These are phyloP conservation scores for Venturia aucupariae DNA, from an alignment of 2,329 filamentous ascomycete genomes.

Conservation along the genomic window DNA sequence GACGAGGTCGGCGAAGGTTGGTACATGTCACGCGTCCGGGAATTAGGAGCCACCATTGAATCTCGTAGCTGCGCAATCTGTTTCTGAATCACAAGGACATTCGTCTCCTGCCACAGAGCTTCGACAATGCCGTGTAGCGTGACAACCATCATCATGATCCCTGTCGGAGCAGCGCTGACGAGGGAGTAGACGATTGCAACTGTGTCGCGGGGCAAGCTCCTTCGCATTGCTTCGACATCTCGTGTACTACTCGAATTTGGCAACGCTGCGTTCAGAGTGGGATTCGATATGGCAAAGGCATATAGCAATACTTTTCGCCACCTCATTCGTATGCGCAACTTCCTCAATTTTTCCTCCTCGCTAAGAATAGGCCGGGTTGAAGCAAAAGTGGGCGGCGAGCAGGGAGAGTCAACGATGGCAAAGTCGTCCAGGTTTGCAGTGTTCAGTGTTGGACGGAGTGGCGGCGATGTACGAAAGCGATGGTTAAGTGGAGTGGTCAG, in stretches of 20 bases:
- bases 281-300: slow-evolving; percentile 14
- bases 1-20: background rate
- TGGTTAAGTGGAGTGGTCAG: background rate
- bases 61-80: slow-evolving; percentile 13
- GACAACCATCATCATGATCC: slow-evolving; percentile 16
- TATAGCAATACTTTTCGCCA: slow-evolving; percentile 12
- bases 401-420: background rate
- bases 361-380: background rate
- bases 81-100: slow-evolving; percentile 13
- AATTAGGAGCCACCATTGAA: background rate
- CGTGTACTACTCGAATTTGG: background rate
- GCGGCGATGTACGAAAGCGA: background rate
- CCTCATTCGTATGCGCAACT: slow-evolving; percentile 8
- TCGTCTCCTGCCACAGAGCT: slow-evolving; percentile 16
- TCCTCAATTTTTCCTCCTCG: background rate
- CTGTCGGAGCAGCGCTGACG: slow-evolving; percentile 15
- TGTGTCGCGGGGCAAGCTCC: slow-evolving; percentile 13
- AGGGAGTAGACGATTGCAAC: slow-evolving; percentile 16
- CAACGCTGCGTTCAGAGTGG: slow-evolving; percentile 14
- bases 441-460: slow-evolving; percentile 2
- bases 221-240: slow-evolving; percentile 11
- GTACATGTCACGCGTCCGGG: background rate
- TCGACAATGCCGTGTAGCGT: slow-evolving; percentile 13
- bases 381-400: background rate
- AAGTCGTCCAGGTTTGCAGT: background rate